Evolutionary conservation across 2,329 filamentous ascomycete genomes (phyloP).

Genomic region (Fusarium proliferatum): DNA sequence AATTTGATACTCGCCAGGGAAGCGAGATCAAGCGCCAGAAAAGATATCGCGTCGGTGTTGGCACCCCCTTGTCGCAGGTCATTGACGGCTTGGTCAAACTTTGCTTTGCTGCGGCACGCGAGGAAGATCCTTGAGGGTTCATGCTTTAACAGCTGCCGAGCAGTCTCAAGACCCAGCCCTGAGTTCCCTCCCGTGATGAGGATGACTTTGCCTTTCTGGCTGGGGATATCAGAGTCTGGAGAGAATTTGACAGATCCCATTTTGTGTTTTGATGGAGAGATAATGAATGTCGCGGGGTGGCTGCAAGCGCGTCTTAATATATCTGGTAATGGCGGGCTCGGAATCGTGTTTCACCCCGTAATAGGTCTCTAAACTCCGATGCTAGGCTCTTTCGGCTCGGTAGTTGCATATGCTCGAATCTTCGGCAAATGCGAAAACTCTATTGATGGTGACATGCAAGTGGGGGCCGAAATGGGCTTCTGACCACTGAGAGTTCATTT

Average conservation of each 20-base stretch:
- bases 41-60: neutral
- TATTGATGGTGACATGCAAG: neutral
- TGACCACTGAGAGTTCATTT: too few relatives aligned
- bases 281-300: fast-evolving
- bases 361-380: neutral
- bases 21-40: neutral
- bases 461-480: neutral
- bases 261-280: fast-evolving
- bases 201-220: neutral
- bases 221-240: neutral
- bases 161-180: neutral
- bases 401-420: neutral
- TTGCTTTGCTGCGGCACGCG: constrained; percentile 6
- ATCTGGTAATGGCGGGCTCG: neutral
- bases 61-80: neutral
- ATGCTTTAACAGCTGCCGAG: neutral
- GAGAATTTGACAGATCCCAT: neutral
- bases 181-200: constrained; percentile 17
- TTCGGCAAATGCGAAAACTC: neutral
- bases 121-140: constrained; percentile 1
- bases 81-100: neutral
- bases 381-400: neutral
- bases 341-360: neutral
- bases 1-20: constrained; percentile 2
- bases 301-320: fast-evolving